These are phyloP conservation scores for Neonectria coccinea DNA, from an alignment of 2,329 filamentous ascomycete genomes.

Conservation along the genomic window DNA sequence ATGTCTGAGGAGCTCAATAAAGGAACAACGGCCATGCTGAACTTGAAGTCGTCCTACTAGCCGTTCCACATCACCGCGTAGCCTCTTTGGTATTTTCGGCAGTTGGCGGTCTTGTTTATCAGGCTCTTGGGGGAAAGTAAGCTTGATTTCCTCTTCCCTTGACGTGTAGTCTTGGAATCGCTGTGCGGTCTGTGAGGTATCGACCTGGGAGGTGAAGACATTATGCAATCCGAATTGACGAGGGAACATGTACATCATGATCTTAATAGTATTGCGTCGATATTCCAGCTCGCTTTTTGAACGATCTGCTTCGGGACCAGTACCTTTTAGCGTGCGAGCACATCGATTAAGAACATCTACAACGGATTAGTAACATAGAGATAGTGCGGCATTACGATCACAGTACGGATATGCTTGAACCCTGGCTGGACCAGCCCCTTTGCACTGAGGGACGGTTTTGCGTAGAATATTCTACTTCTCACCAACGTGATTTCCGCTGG, in stretches of 20 bases:
- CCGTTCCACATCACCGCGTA: slow-evolving; percentile 70
- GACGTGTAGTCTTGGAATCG: slow-evolving; percentile 86
- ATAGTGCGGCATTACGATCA: no score
- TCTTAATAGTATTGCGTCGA: slow-evolving; percentile 68
- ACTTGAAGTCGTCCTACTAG: slow-evolving; percentile 77
- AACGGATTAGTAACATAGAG: slow-evolving; percentile 31
- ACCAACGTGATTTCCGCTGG: slow-evolving; percentile 78
- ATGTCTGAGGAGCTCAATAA: slow-evolving; percentile 79
- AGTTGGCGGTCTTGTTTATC: slow-evolving; percentile 24
- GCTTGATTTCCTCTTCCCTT: slow-evolving; percentile 82
- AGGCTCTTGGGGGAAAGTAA: slow-evolving; percentile 38
- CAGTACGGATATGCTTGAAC: slow-evolving; percentile 82
- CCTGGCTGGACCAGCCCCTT: slow-evolving; percentile 78
- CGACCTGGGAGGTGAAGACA: slow-evolving; percentile 80
- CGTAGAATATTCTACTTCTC: slow-evolving; percentile 88
- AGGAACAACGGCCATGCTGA: slow-evolving; percentile 80
- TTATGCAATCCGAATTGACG: slow-evolving; percentile 91
- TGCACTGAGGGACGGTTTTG: slow-evolving; percentile 76
- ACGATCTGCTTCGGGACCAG: not conserved
- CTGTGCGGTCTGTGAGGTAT: slow-evolving; percentile 75
- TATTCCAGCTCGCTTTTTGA: slow-evolving; percentile 31
- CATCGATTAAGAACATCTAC: slow-evolving; percentile 85
- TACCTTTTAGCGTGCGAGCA: slow-evolving; percentile 39
- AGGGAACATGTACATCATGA: slow-evolving; percentile 95
- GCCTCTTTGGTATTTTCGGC: slow-evolving; percentile 69